These are phyloP conservation scores for Vitis amurensis DNA, from an alignment of 164 flowering plant species.

Conservation along the genomic window DNA sequence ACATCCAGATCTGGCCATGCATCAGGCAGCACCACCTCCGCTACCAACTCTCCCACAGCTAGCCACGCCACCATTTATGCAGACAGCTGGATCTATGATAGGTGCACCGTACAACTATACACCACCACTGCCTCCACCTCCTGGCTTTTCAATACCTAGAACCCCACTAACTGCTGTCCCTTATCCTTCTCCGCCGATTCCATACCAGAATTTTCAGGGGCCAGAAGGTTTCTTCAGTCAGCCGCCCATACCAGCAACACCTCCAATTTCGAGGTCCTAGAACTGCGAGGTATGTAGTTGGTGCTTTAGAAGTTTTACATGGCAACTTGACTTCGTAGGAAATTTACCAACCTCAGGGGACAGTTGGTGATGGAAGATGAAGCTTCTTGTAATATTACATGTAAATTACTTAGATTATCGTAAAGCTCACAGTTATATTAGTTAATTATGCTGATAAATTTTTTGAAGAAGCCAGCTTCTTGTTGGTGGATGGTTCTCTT, in stretches of 20 bases:
- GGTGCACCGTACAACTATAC: conserved; percentile 46
- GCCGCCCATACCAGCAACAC: conserved; percentile 60
- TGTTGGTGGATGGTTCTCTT: too few relatives aligned
- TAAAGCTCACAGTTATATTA: too few relatives aligned
- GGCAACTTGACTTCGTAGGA: too few relatives aligned
- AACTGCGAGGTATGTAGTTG: background rate
- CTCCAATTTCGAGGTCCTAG: conserved; percentile 67
- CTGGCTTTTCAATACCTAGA: conserved; percentile 44
- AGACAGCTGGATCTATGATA: conserved; percentile 46
- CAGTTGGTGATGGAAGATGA: too few relatives aligned
- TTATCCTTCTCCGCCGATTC: conserved; percentile 40
- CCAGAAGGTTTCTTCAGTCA: conserved; percentile 67
- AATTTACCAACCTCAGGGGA: too few relatives aligned
- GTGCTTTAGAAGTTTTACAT: too few relatives aligned
- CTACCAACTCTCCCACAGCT: conserved; percentile 55
- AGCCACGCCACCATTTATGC: conserved; percentile 46
- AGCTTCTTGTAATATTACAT: too few relatives aligned
- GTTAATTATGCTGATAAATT: too few relatives aligned
- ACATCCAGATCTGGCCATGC: conserved; percentile 27
- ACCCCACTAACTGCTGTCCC: conserved; percentile 33
- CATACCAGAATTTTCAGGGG: conserved; percentile 57
- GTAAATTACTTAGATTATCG: too few relatives aligned
- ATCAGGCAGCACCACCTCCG: too few relatives aligned
- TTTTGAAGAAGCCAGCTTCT: too few relatives aligned
- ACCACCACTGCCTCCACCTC: conserved; percentile 38